Percentiles rank a stretch among this genome's conserved stretches.
Evolutionary conservation across 1,284 basidiomycete species (phyloP).

Genomic region (Cryptococcus jaspeensis): DNA sequence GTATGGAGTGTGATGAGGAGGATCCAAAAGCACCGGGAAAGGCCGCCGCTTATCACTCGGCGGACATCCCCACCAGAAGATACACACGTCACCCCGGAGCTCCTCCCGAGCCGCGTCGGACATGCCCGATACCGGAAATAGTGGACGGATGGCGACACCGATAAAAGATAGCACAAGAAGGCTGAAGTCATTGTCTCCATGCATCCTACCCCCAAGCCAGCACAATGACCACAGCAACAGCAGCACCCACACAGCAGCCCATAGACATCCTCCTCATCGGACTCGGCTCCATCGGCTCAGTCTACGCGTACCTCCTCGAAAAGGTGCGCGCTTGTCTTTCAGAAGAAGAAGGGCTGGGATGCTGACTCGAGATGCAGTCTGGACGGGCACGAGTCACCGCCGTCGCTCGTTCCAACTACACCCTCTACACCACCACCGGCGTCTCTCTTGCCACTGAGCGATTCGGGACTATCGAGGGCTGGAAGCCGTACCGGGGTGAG

Average conservation of each 20-base stretch:
- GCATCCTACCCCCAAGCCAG: too few relatives aligned
- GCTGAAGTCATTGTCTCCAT: too few relatives aligned
- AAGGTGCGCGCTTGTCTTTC: conserved; percentile 31
- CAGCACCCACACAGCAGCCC: conserved; percentile 5
- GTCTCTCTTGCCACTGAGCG: conserved; percentile 61
- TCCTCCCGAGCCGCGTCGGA: not conserved
- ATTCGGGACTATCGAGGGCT: conserved; percentile 61
- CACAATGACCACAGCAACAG: not conserved
- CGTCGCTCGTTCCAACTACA: conserved; percentile 71
- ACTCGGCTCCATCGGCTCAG: conserved; percentile 56
- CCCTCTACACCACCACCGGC: conserved; percentile 56
- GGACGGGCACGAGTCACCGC: conserved; percentile 67
- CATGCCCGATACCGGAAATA: not conserved
- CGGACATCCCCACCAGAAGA: too few relatives aligned
- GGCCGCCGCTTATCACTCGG: not conserved
- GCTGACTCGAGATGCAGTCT: conserved; percentile 37
- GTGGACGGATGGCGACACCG: too few relatives aligned
- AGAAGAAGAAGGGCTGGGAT: not conserved
- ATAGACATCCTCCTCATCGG: conserved; percentile 54
- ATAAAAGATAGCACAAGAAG: not conserved
- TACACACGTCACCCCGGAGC: too few relatives aligned
- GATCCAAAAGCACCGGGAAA: not conserved
- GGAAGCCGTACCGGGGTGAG: conserved; percentile 65
- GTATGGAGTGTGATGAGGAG: not conserved
- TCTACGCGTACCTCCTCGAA: conserved; percentile 64